A percentile compares a stretch with the other conserved stretches of the same genome.
Evolutionary conservation across 306 rosid species (phyloP).

Genomic region (Cercis canadensis): DNA sequence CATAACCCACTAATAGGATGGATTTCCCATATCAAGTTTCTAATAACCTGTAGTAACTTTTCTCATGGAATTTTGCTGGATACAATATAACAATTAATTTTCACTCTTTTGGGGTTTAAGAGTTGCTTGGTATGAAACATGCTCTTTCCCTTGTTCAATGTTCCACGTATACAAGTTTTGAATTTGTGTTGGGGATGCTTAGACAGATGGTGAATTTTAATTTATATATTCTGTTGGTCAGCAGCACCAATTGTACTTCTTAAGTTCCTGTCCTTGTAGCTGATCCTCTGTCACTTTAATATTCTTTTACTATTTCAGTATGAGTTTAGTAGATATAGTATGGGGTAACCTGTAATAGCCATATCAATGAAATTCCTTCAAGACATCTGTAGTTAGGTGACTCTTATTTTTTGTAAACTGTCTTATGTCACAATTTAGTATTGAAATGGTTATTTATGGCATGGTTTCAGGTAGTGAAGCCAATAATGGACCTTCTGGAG

Average conservation of each 20-base stretch:
- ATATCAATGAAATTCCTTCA: not conserved
- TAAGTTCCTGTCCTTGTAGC: not conserved
- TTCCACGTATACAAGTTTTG: conserved; percentile 3
- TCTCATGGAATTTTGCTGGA: not conserved
- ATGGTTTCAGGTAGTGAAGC: conserved; percentile 44
- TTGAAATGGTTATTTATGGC: conserved; percentile 31
- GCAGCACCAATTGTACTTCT: too few species aligned
- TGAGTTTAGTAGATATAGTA: not conserved
- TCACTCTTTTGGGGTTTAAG: conserved; percentile 1
- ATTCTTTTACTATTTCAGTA: not conserved
- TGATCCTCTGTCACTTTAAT: not conserved
- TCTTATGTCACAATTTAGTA: not conserved
- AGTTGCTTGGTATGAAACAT: not conserved
- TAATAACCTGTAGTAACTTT: conserved; percentile 23
- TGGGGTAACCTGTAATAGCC: not conserved
- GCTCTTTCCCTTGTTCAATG: conserved; percentile 4
- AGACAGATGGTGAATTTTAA: too few species aligned
- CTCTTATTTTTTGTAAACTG: not conserved
- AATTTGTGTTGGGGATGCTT: too few species aligned
- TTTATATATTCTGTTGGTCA: too few species aligned
- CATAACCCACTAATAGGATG: too few species aligned
- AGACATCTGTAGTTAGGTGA: not conserved
- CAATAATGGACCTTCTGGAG: conserved; percentile 33
- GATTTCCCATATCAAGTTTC: too few species aligned
- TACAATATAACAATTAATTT: not conserved